Conservation (phyloP, 208 protist species). For the Acanthamoeba divionensis region DNA sequence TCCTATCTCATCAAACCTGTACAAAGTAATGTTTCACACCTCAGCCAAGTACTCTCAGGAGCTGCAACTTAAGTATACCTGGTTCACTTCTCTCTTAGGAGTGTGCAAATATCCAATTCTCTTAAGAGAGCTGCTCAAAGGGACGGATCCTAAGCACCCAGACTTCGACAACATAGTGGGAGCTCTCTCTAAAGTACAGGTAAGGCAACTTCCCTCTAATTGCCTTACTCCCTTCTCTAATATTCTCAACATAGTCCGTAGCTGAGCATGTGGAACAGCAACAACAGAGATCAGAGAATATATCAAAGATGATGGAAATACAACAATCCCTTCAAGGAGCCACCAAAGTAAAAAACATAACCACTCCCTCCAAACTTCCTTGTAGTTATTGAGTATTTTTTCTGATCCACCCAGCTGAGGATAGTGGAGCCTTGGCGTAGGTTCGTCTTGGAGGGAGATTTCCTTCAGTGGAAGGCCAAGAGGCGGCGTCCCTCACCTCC, state of each 20-base stretch:
- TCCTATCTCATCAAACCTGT: constrained; percentile 10
- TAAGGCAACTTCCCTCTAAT: no score
- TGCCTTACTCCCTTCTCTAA: no score
- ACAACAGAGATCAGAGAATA: not conserved
- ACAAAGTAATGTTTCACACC: not conserved
- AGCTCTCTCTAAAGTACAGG: not conserved
- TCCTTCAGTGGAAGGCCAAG: not conserved
- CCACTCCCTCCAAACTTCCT: no score
- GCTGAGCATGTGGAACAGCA: not conserved
- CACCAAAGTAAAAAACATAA: no score
- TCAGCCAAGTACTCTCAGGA: no score
- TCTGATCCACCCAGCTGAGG: not conserved
- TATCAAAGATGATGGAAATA: not conserved
- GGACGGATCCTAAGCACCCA: not conserved
- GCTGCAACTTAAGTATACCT: not conserved
- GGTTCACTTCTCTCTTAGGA: not conserved
- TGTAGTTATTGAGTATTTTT: no score
- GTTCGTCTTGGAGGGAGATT: not conserved
- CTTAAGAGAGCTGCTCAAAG: not conserved
- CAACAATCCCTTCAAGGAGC: not conserved
- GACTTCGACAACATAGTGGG: not conserved
- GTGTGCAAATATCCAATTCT: not conserved
- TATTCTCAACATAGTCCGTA: not conserved
- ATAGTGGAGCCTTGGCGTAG: not conserved
- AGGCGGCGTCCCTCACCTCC: not conserved